Evolutionary conservation across 1,139 yeast species (phyloP), one percentile per base, ranked within the genome.

Genomic region (Suhomyces ambrosiae): DNA sequence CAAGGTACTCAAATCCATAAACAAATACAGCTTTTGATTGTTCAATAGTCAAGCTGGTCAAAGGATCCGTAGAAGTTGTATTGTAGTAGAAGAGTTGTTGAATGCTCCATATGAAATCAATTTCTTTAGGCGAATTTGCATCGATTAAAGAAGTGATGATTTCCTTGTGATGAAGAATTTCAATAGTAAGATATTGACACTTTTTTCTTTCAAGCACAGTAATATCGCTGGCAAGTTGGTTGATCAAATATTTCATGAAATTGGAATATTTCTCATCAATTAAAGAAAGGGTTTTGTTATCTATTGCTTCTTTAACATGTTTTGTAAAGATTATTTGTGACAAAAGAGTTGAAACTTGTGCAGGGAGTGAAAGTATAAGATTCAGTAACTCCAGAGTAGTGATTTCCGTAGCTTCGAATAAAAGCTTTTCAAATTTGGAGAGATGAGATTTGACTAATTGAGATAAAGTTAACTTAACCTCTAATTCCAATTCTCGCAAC

Each of bases 1-100:
- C 97, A 9, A 83, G 67, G 50, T 88, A 92, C 50, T 89, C 96
- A 56, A 80, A 87, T 0, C 96, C 96, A 53, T 90, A 92, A 0
- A 30, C 41, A 40, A 83, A 76, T 0, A 50, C 45, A 7, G 79
- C 70, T 16, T 74, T 67, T 1, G 82, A 78, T 40, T 84, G 90
- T 9, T 53, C 58, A 1, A 88, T 72, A 0, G 37, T 50, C 7
- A 88, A 54, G n/a, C 70, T 51, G 2, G 55, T 44, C 1, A 62
- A 35, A 1, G 48, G 41, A 33, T 74, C 74, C 0, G 43, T 41
- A 1, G 45, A 38, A 0, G 42, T 13, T 0, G 23, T 23, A 25
- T 68, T 59, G 31, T 63, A 64, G 46, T 75, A 72, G 47, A 71
- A 84, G 23, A 74, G 61, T 53, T 82, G 83, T 31, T 79, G 80